These are phyloP conservation scores for Plasmodium gonderi DNA, from an alignment of 169 alveolate genomes.

Conservation along the genomic window DNA sequence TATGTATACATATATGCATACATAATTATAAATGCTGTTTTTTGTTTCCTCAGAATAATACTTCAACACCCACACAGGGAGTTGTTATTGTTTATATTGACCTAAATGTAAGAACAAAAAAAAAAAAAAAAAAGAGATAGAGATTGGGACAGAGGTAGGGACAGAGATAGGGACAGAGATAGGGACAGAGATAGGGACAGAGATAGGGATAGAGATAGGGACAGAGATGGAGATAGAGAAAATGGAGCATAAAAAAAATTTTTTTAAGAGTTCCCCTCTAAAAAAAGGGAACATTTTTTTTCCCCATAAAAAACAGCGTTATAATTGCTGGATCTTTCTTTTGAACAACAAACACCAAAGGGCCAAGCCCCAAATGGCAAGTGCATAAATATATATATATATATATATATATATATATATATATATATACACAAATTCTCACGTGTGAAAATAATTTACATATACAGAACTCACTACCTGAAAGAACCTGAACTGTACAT, in stretches of 20 bases:
- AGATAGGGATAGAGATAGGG: no score
- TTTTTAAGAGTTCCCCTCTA: background rate
- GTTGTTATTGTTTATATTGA: background rate
- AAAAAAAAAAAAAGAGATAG: background rate
- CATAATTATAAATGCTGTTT: background rate
- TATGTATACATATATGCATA: slow-evolving; percentile 11
- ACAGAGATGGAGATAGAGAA: no score
- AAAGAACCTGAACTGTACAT: no score
- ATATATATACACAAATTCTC: background rate
- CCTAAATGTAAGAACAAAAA: background rate
- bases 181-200: no score
- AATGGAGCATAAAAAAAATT: background rate
- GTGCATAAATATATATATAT: background rate
- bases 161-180: no score
- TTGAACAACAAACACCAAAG: no score
- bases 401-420: background rate
- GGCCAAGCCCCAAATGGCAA: no score
- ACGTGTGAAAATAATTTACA: background rate
- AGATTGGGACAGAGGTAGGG: no score
- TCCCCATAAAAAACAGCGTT: background rate
- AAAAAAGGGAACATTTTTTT: background rate
- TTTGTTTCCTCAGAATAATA: background rate
- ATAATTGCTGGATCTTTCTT: no score
- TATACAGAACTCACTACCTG: background rate
- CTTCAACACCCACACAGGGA: background rate